phyloP scores from a whole-genome alignment of 208 protist genomes.

The Leishmania major region DNA sequence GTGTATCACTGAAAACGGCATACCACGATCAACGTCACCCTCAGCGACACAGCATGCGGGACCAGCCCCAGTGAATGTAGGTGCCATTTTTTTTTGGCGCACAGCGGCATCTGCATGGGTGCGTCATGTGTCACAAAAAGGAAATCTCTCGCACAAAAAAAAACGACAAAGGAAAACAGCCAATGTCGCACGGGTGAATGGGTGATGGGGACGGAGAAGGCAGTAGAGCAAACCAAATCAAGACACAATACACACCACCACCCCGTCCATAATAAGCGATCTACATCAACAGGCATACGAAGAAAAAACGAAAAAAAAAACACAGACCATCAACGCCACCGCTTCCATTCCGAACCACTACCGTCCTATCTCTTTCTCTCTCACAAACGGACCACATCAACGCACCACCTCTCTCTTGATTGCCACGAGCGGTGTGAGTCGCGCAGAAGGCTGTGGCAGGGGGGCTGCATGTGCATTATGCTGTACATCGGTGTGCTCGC shows the following conservation, averaged over 20 bases:
- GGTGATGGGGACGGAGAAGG: background rate
- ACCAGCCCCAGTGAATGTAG: background rate
- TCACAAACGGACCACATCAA: background rate
- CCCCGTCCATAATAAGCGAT: background rate
- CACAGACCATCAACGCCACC: background rate
- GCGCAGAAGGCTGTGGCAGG: background rate
- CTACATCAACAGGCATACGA: background rate
- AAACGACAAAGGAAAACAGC: background rate
- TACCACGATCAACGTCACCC: background rate
- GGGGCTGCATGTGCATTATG: background rate
- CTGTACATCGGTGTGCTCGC: constrained; percentile 1
- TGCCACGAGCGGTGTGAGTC: background rate
- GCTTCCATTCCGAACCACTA: background rate
- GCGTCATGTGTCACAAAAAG: background rate
- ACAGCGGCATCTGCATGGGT: background rate
- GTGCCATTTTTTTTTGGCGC: too few relatives aligned
- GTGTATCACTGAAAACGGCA: background rate
- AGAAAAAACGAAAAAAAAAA: background rate
- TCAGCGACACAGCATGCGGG: background rate
- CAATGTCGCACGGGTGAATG: background rate
- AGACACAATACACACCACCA: background rate
- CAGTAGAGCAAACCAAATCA: background rate
- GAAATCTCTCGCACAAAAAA: background rate
- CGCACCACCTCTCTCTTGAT: background rate
- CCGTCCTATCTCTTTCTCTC: background rate